A percentile compares a stretch with the other conserved stretches of the same genome.
phyloP scores from a whole-genome alignment of 352 stramenopile genomes.

The Globisporangium nodosum region DNA sequence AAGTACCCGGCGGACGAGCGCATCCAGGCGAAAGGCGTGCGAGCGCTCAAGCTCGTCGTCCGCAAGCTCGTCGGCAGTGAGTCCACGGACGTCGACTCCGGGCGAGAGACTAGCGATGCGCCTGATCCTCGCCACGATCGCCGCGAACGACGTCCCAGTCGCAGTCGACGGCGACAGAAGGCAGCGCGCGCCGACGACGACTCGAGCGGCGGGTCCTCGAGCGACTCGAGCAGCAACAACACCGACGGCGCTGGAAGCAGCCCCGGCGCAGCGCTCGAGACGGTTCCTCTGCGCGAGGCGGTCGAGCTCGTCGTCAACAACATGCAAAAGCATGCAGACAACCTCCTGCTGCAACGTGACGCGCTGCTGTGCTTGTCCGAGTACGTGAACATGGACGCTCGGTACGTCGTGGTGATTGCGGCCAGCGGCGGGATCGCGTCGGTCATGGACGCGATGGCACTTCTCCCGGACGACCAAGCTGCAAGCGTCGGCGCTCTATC shows the following conservation, averaged over 20 bases:
- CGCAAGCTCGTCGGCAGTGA: slow-evolving; percentile 10
- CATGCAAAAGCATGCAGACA: slow-evolving; percentile 36
- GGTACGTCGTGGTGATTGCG: slow-evolving; percentile 29
- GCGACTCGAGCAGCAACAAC: neutral
- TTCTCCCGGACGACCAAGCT: slow-evolving; percentile 39
- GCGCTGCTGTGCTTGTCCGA: slow-evolving; percentile 40
- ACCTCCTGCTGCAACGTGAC: slow-evolving; percentile 37
- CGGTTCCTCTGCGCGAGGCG: slow-evolving; percentile 6
- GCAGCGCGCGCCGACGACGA: neutral
- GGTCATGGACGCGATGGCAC: slow-evolving; percentile 44
- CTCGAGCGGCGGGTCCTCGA: neutral
- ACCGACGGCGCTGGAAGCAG: neutral
- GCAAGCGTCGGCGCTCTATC: slow-evolving; percentile 45
- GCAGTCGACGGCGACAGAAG: neutral
- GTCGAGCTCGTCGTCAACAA: slow-evolving; percentile 32
- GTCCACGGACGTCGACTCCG: too few species aligned
- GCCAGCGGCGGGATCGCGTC: slow-evolving; percentile 33
- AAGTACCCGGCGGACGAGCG: slow-evolving; percentile 35
- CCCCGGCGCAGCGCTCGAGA: neutral
- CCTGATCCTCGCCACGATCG: too few species aligned
- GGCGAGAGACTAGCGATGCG: neutral
- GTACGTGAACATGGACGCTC: slow-evolving; percentile 19
- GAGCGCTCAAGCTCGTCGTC: slow-evolving; percentile 39
- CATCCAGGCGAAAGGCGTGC: slow-evolving; percentile 43
- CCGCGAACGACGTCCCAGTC: too few species aligned